These are phyloP conservation scores for Melampsora americana DNA, from an alignment of 1,284 basidiomycete species.

Conservation along the genomic window DNA sequence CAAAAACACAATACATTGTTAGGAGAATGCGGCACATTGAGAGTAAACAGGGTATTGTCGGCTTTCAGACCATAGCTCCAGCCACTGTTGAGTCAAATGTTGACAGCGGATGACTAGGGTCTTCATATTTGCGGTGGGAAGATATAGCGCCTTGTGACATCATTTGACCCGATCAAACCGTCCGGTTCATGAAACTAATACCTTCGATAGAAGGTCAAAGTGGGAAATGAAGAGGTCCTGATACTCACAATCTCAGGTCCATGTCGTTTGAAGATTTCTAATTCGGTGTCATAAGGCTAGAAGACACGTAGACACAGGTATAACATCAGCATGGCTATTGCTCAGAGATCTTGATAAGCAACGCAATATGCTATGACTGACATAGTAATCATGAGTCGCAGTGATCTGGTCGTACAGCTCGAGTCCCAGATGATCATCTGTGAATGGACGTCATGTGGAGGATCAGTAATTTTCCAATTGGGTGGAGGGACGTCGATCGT, in stretches of 20 bases:
- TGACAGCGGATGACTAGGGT: no score
- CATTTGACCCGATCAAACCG: no score
- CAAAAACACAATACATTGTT: background rate
- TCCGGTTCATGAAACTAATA: no score
- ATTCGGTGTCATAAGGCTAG: conserved; percentile 39
- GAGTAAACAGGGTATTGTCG: background rate
- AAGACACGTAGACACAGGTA: background rate
- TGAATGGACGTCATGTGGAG: background rate
- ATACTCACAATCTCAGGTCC: conserved; percentile 33
- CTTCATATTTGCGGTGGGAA: no score
- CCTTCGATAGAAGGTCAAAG: background rate
- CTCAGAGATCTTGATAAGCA: background rate
- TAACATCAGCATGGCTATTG: background rate
- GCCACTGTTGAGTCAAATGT: no score
- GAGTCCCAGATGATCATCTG: conserved; percentile 32
- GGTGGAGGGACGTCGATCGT: background rate
- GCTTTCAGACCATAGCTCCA: no score
- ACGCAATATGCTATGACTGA: background rate
- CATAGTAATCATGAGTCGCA: conserved; percentile 37
- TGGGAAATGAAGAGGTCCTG: background rate
- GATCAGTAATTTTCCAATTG: background rate
- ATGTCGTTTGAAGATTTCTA: conserved; percentile 28
- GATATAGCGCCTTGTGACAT: no score
- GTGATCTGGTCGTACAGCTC: conserved; percentile 42
- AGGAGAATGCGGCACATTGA: background rate